These are phyloP conservation scores for Calycina marina DNA, from an alignment of 2,329 filamentous ascomycete species.

Conservation along the genomic window DNA sequence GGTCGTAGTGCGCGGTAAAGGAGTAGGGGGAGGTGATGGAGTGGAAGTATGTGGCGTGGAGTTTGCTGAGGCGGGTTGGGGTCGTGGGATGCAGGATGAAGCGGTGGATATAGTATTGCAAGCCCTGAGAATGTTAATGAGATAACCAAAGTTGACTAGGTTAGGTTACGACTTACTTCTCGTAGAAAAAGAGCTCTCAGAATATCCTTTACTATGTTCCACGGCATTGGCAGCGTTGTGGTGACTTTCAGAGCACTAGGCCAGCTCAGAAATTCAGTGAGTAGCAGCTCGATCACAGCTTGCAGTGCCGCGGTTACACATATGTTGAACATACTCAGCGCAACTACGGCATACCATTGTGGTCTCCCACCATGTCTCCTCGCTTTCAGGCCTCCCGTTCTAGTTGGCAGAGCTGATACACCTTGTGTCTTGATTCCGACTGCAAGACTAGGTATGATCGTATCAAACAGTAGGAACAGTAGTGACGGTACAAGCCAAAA, in stretches of 20 bases:
- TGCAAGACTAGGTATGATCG: conserved; percentile 51
- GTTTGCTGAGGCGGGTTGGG: conserved; percentile 24
- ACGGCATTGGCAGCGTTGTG: conserved; percentile 45
- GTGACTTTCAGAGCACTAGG: conserved; percentile 42
- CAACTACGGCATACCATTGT: conserved; percentile 33
- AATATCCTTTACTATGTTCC: conserved; percentile 41
- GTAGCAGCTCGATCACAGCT: conserved; percentile 35
- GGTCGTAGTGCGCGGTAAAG: conserved; percentile 50
- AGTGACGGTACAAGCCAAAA: conserved; percentile 63
- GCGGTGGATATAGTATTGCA: conserved; percentile 65
- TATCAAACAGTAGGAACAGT: conserved; percentile 60
- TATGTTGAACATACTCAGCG: conserved; percentile 40
- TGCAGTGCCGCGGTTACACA: conserved; percentile 38
- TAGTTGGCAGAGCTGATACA: conserved; percentile 32
- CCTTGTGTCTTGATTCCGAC: conserved; percentile 55
- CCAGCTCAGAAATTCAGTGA: conserved; percentile 36
- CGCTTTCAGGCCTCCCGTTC: conserved; percentile 24
- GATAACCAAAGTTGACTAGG: not conserved
- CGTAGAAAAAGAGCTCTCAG: conserved; percentile 36
- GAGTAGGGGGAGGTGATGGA: conserved; percentile 41
- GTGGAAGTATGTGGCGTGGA: conserved; percentile 36
- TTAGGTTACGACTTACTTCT: conserved; percentile 31
- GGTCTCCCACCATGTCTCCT: conserved; percentile 24
- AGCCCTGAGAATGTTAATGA: conserved; percentile 26
- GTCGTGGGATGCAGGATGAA: conserved; percentile 45